Conservation (phyloP, 1,139 yeast genomes). For the Yamadazyma songkhlaensis region DNA sequence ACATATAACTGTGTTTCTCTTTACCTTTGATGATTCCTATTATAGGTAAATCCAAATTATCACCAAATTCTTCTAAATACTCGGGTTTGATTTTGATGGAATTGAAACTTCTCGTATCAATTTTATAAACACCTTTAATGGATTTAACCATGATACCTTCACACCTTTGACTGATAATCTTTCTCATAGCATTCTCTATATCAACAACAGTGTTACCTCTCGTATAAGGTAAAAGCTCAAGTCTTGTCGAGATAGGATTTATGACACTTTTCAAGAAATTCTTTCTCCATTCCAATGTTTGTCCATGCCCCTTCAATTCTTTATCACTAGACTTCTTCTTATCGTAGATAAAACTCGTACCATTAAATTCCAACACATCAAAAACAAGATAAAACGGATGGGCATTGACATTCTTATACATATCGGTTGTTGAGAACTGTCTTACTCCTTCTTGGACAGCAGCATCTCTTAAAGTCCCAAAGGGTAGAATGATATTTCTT, state of each 20-base stretch:
- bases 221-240: conserved; percentile 55
- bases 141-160: conserved; percentile 86
- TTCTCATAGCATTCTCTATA: conserved; percentile 53
- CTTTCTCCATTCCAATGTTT: conserved; percentile 50
- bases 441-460: conserved; percentile 55
- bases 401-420: conserved; percentile 34
- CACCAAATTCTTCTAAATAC: conserved; percentile 82
- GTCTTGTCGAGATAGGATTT: conserved; percentile 45
- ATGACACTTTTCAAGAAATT: conserved; percentile 46
- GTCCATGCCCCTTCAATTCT: conserved; percentile 1
- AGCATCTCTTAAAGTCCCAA: conserved; percentile 73
- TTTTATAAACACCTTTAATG: conserved; percentile 53
- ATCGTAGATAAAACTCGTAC: conserved; percentile 44
- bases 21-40: conserved; percentile 76
- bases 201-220: conserved; percentile 46
- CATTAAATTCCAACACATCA: conserved; percentile 72
- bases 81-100: conserved; percentile 95
- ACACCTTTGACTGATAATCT: conserved; percentile 60
- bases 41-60: conserved; percentile 73
- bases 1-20: conserved; percentile 65
- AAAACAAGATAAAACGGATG: conserved; percentile 69
- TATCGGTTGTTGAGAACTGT: conserved; percentile 39
- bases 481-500: conserved; percentile 62
- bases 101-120: conserved; percentile 55
- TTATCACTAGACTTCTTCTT: background rate